Evolutionary conservation across 2,329 filamentous ascomycete genomes (phyloP).

Genomic region (Sordariomycetes sp.): DNA sequence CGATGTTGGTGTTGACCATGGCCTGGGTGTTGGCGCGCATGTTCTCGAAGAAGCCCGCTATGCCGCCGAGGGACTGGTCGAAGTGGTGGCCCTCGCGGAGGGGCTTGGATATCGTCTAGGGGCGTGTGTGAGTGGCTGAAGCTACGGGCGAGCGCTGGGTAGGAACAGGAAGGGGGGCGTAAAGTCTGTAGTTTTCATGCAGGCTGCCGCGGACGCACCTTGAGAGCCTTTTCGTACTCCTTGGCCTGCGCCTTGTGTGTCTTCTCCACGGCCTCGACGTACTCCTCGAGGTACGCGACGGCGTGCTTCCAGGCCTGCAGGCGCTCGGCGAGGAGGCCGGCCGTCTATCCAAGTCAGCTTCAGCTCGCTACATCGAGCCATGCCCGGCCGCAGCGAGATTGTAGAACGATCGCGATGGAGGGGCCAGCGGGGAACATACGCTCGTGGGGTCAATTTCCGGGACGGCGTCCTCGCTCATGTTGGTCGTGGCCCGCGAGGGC

Average conservation of each 20-base stretch:
- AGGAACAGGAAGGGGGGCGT: not conserved
- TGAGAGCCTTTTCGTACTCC: slow-evolving; percentile 90
- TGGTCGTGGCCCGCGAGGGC: slow-evolving; percentile 33
- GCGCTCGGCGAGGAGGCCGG: slow-evolving; percentile 72
- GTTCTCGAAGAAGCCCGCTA: slow-evolving; percentile 88
- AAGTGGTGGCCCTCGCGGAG: slow-evolving; percentile 83
- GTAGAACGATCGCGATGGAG: not conserved
- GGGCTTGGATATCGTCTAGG: slow-evolving; percentile 74
- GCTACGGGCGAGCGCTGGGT: not conserved
- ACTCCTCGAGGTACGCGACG: slow-evolving; percentile 82
- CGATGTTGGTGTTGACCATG: slow-evolving; percentile 75
- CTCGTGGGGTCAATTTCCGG: slow-evolving; percentile 44
- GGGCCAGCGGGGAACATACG: slow-evolving; percentile 23
- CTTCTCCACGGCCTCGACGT: slow-evolving; percentile 75
- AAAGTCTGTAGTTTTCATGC: not conserved
- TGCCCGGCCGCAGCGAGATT: not conserved
- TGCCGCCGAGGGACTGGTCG: slow-evolving; percentile 73
- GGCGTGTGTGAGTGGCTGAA: not conserved
- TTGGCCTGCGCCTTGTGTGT: slow-evolving; percentile 74
- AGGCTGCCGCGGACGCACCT: slow-evolving; percentile 30
- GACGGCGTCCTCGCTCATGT: slow-evolving; percentile 41
- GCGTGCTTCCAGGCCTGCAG: slow-evolving; percentile 95
- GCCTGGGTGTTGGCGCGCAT: slow-evolving; percentile 86
- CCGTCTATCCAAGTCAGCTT: slow-evolving; percentile 35
- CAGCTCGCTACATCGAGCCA: not conserved